Evolutionary conservation across 164 flowering plant species (phyloP).

Genomic region (Aristolochia fimbriata): DNA sequence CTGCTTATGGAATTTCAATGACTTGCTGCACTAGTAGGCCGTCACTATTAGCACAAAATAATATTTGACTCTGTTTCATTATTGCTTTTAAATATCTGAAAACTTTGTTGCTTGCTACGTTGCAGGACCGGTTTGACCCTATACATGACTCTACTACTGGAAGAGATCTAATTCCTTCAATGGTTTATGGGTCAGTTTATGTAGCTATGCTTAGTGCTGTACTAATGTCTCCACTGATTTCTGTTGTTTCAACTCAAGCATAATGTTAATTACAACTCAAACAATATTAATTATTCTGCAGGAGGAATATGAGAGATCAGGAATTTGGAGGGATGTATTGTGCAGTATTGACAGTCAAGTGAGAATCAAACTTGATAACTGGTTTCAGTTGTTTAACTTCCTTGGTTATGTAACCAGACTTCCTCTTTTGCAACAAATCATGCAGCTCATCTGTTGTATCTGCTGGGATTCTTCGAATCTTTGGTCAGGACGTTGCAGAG

Average conservation of each 20-base stretch:
- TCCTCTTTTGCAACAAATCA: constrained; percentile 3
- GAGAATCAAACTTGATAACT: constrained; percentile 13
- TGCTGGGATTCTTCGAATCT: constrained; percentile 68
- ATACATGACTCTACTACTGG: constrained; percentile 43
- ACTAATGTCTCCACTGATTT: not conserved
- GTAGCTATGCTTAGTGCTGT: not conserved
- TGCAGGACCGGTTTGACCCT: constrained; percentile 60
- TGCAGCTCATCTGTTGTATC: constrained; percentile 84
- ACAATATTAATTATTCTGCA: constrained; percentile 14
- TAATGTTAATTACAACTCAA: not conserved
- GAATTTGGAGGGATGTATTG: constrained; percentile 81
- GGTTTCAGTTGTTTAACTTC: not conserved
- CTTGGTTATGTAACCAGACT: not conserved
- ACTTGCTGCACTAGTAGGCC: too few species aligned
- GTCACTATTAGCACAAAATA: too few species aligned
- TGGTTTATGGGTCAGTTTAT: constrained; percentile 79
- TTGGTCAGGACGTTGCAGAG: constrained; percentile 76
- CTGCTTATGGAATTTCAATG: too few species aligned
- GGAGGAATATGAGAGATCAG: constrained; percentile 41
- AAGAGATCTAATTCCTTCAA: constrained; percentile 68
- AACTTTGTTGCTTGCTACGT: constrained; percentile 1
- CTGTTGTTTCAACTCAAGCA: not conserved
- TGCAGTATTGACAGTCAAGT: constrained; percentile 71
- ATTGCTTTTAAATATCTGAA: not conserved
- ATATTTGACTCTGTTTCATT: too few species aligned